A percentile compares a stretch with the other conserved stretches of the same genome.
Evolutionary conservation across 2,329 filamentous ascomycete species (phyloP).

Genomic region (Knufia petricola): DNA sequence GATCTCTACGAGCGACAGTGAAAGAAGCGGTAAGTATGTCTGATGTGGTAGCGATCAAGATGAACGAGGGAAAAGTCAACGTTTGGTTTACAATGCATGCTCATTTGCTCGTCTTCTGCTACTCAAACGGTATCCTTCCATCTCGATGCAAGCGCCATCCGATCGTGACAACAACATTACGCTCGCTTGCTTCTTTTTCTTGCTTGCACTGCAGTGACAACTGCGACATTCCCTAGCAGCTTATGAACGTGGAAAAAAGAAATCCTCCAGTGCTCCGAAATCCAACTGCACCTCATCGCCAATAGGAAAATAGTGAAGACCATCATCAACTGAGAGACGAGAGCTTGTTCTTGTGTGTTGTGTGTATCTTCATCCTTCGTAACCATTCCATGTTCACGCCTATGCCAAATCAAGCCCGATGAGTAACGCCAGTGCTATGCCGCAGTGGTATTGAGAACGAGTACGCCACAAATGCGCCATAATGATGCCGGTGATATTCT

Average conservation of each 20-base stretch:
- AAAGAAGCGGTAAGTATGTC: too few species aligned
- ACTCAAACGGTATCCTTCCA: background rate
- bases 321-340: background rate
- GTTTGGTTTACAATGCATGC: background rate
- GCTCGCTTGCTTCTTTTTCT: background rate
- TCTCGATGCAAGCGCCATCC: background rate
- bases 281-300: background rate
- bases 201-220: background rate
- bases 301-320: background rate
- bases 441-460: slow-evolving; percentile 6
- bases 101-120: background rate
- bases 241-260: background rate
- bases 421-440: slow-evolving; percentile 5
- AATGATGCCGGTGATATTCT: slow-evolving; percentile 7
- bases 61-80: background rate
- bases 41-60: background rate
- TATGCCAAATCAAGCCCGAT: background rate
- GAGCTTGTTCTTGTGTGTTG: background rate
- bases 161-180: background rate
- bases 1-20: too few species aligned
- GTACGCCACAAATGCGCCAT: background rate
- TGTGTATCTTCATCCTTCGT: background rate
- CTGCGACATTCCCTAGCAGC: background rate
- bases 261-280: background rate
- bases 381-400: background rate